Percentiles rank a stretch among this genome's conserved stretches.
phyloP scores from a whole-genome alignment of 768 basidiomycete genomes.

The Galerina sulciceps region DNA sequence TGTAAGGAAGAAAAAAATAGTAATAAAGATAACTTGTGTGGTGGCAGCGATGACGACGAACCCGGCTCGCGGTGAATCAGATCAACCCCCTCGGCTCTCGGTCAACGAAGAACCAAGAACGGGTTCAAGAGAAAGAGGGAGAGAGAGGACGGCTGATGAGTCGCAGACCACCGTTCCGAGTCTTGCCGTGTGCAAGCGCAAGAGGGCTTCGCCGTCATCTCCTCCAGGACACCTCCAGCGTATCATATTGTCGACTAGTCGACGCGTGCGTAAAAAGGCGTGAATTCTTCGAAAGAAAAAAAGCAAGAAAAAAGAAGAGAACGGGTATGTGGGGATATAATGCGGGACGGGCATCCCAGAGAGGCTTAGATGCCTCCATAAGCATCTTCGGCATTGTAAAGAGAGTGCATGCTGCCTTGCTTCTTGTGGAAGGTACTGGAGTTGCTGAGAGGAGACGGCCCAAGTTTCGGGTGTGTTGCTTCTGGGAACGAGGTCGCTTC shows the following conservation, averaged over 20 bases:
- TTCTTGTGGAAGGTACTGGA: conserved; percentile 25
- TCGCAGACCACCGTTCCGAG: too few relatives aligned
- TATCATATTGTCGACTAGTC: not conserved
- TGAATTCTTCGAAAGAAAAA: not conserved
- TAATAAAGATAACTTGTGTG: not conserved
- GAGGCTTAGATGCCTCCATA: conserved; percentile 65
- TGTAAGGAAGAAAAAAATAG: not conserved
- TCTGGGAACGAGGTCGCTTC: conserved; percentile 2
- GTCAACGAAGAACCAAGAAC: not conserved
- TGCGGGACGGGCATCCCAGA: too few relatives aligned
- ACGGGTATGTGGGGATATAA: not conserved
- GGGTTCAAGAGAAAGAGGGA: not conserved
- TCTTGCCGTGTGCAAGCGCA: not conserved
- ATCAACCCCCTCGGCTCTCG: not conserved
- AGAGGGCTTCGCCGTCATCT: not conserved
- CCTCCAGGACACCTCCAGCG: conserved; percentile 1
- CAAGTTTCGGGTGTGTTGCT: conserved; percentile 8
- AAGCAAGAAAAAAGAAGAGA: not conserved
- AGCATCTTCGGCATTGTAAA: conserved; percentile 69
- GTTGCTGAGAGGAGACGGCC: conserved; percentile 7
- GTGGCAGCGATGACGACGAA: not conserved
- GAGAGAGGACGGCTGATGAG: not conserved
- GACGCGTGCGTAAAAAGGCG: not conserved
- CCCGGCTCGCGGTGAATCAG: not conserved
- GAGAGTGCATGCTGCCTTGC: conserved; percentile 57